A percentile compares a stretch with the other conserved stretches of the same genome.
Conservation (phyloP, 306 rosid species). For the Spatholobus suberectus region DNA sequence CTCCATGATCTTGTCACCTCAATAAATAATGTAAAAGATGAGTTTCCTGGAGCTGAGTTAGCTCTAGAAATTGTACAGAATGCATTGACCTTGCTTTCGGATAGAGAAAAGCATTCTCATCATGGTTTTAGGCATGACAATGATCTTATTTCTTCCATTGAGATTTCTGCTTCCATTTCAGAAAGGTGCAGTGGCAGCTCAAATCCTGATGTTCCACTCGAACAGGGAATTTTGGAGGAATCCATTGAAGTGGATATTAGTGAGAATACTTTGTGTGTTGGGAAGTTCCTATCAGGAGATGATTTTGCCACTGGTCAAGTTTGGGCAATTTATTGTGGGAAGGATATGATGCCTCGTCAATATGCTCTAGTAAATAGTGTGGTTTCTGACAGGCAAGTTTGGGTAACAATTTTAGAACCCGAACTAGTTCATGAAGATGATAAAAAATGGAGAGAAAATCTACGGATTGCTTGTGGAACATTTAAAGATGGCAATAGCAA, state of each 20-base stretch:
- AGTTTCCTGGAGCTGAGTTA: slow-evolving; percentile 35
- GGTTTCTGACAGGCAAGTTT: background rate
- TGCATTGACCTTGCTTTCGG: slow-evolving; percentile 9
- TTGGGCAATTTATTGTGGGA: slow-evolving; percentile 32
- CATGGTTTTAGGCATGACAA: background rate
- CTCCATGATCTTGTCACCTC: slow-evolving; percentile 7
- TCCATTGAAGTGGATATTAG: background rate
- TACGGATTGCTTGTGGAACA: slow-evolving; percentile 24
- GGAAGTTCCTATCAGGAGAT: background rate
- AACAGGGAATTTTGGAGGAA: slow-evolving; percentile 19
- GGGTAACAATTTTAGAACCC: slow-evolving; percentile 19
- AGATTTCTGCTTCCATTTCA: slow-evolving; percentile 4
- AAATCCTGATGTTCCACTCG: background rate
- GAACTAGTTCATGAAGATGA: background rate
- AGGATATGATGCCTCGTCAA: slow-evolving; percentile 3
- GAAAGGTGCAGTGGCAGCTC: background rate
- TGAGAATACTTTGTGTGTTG: background rate
- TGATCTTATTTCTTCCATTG: background rate
- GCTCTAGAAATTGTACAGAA: slow-evolving; percentile 18
- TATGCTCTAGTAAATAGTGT: slow-evolving; percentile 22
- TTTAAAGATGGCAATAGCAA: slow-evolving; percentile 4
- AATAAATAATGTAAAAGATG: background rate
- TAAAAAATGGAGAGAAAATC: slow-evolving; percentile 7
- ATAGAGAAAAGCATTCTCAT: background rate
- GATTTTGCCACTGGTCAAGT: slow-evolving; percentile 31